Conservation (phyloP, 2,329 filamentous ascomycete genomes). For the Rhynchosporium secalis region DNA sequence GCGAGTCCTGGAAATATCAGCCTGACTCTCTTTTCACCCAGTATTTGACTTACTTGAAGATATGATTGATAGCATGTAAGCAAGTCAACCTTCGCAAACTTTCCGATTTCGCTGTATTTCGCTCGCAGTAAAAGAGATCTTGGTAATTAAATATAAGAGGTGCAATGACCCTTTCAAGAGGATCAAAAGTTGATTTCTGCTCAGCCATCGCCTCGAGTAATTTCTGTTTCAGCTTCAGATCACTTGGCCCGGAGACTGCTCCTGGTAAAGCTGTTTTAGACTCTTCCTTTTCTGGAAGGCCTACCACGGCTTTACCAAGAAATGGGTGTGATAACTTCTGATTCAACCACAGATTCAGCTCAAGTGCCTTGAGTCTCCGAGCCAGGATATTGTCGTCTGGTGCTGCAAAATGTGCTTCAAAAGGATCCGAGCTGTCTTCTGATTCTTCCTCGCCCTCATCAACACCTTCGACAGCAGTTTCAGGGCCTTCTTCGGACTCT, state of each 20-base stretch:
- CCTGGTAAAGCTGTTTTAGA: slow-evolving; percentile 30
- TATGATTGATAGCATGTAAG: slow-evolving; percentile 85
- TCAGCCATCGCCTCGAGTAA: slow-evolving; percentile 56
- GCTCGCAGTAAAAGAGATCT: slow-evolving; percentile 74
- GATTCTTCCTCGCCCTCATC: slow-evolving; percentile 46
- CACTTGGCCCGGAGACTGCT: slow-evolving; percentile 42
- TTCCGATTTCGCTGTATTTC: slow-evolving; percentile 67
- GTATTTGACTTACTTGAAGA: slow-evolving; percentile 67
- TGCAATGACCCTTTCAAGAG: slow-evolving; percentile 64
- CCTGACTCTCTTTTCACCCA: background rate
- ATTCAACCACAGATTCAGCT: slow-evolving; percentile 53
- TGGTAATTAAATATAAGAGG: slow-evolving; percentile 78
- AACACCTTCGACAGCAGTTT: slow-evolving; percentile 39
- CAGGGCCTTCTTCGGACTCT: slow-evolving; percentile 51
- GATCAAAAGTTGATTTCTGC: slow-evolving; percentile 57
- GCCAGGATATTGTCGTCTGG: slow-evolving; percentile 63
- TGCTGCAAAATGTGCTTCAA: slow-evolving; percentile 75
- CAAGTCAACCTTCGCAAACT: slow-evolving; percentile 71
- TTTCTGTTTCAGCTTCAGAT: slow-evolving; percentile 69
- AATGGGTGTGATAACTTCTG: slow-evolving; percentile 47
- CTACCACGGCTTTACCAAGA: slow-evolving; percentile 50
- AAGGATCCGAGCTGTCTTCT: slow-evolving; percentile 65
- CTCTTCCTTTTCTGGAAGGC: slow-evolving; percentile 46
- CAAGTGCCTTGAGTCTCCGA: slow-evolving; percentile 51
- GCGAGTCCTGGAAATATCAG: slow-evolving; percentile 60